A percentile compares a stretch with the other conserved stretches of the same genome.
These are phyloP conservation scores for Diaporthe caulivora DNA, from an alignment of 2,329 filamentous ascomycete species.

Conservation along the genomic window DNA sequence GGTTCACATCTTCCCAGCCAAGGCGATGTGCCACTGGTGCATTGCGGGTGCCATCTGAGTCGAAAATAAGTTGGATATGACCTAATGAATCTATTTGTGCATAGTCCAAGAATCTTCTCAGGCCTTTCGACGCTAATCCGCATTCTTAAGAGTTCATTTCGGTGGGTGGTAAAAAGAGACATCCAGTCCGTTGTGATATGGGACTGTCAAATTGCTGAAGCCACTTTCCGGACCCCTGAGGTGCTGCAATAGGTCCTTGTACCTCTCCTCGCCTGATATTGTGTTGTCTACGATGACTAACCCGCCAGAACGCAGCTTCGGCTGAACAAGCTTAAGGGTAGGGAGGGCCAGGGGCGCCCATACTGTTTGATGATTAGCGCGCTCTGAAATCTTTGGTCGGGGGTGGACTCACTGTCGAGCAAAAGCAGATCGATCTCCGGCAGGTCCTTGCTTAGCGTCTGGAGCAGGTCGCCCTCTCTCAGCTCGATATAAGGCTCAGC, in stretches of 20 bases:
- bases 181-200: conserved; percentile 43
- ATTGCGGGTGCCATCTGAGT: not conserved
- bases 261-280: conserved; percentile 46
- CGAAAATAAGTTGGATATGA: not conserved
- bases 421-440: conserved; percentile 51
- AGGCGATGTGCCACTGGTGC: too few relatives aligned
- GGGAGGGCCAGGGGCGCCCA: conserved; percentile 47
- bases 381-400: too few relatives aligned
- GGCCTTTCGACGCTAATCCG: not conserved
- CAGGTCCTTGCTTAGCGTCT: conserved; percentile 51
- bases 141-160: not conserved
- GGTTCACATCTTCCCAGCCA: too few relatives aligned
- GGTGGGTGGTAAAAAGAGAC: conserved; percentile 42
- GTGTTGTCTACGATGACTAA: conserved; percentile 57
- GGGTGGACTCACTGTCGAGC: conserved; percentile 57
- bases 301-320: conserved; percentile 49
- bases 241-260: conserved; percentile 55
- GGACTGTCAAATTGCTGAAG: conserved; percentile 49
- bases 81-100: not conserved
- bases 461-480: conserved; percentile 53
- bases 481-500: conserved; percentile 52
- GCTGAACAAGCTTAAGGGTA: conserved; percentile 55
- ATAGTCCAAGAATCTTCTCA: not conserved
- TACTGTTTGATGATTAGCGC: conserved; percentile 39
- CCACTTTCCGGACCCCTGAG: conserved; percentile 54